Evolutionary conservation across 164 flowering plant species (phyloP).

Genomic region (Brasenia schreberi): DNA sequence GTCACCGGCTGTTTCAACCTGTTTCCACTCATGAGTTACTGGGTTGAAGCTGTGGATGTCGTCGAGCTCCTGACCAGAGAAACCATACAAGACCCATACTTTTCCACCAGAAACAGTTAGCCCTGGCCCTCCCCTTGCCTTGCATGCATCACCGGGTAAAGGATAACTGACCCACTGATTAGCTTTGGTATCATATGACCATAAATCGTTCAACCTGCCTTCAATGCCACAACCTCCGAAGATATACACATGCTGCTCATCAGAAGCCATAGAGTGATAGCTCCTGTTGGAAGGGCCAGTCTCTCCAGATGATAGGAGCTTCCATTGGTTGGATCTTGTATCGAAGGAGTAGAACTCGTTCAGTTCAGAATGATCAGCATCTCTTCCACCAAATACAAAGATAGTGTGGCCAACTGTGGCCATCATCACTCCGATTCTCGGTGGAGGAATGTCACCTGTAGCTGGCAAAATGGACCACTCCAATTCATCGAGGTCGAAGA

Average conservation of each 20-base stretch:
- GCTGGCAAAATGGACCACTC: constrained; percentile 63
- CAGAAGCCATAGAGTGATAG: constrained; percentile 68
- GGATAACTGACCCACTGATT: constrained; percentile 42
- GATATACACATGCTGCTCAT: constrained; percentile 49
- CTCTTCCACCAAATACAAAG: constrained; percentile 90
- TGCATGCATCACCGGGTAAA: constrained; percentile 38
- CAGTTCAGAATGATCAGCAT: constrained; percentile 55
- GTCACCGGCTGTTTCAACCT: constrained; percentile 64
- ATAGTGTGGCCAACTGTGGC: constrained; percentile 47
- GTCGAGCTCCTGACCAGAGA: constrained; percentile 61
- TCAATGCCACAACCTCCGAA: constrained; percentile 79
- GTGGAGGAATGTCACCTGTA: constrained; percentile 78
- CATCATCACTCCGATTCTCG: constrained; percentile 89
- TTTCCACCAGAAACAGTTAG: constrained; percentile 42
- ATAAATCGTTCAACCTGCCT: constrained; percentile 71
- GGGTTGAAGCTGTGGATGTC: constrained; percentile 77
- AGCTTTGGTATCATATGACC: constrained; percentile 51
- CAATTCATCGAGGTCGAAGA: constrained; percentile 42
- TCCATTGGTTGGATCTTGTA: constrained; percentile 55
- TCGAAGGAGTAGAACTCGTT: constrained; percentile 77
- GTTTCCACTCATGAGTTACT: constrained; percentile 33
- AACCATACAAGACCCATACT: constrained; percentile 90
- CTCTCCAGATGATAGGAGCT: constrained; percentile 41
- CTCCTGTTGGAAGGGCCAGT: constrained; percentile 60
- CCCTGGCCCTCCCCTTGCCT: constrained; percentile 85